Evolutionary conservation across 441 rosid genomes (phyloP).

Genomic region (Raphanus hybrid): DNA sequence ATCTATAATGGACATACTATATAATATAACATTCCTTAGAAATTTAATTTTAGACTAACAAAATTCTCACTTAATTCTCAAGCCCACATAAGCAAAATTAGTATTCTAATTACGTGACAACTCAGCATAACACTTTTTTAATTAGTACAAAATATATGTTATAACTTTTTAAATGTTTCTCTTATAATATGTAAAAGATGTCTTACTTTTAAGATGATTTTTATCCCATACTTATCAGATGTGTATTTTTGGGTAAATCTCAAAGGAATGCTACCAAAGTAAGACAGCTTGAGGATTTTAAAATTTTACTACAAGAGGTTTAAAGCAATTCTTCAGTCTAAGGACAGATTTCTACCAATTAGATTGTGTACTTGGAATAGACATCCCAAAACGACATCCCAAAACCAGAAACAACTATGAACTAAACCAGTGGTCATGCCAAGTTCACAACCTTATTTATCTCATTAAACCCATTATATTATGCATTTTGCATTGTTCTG

Average conservation of each 20-base stretch:
- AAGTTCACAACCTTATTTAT: background rate
- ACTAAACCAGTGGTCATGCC: background rate
- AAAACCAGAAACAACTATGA: background rate
- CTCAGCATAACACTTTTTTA: too few relatives aligned
- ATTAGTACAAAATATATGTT: too few relatives aligned
- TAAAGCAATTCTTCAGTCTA: background rate
- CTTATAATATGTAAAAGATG: too few relatives aligned
- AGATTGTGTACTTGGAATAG: background rate
- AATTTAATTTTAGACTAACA: too few relatives aligned
- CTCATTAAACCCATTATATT: background rate
- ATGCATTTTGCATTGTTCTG: slow-evolving; percentile 4
- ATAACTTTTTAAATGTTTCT: too few relatives aligned
- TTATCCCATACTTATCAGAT: background rate
- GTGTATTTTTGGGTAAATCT: background rate
- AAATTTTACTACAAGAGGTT: slow-evolving; percentile 13
- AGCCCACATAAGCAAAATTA: too few relatives aligned
- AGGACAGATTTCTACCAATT: background rate
- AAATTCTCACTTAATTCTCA: too few relatives aligned
- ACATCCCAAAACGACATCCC: background rate
- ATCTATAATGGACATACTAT: too few relatives aligned
- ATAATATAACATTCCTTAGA: too few relatives aligned
- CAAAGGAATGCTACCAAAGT: background rate
- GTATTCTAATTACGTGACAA: too few relatives aligned
- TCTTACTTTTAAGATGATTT: background rate
- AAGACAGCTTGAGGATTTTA: background rate